Conservation (phyloP, 345 rosid genomes). For the Firmiana major region DNA sequence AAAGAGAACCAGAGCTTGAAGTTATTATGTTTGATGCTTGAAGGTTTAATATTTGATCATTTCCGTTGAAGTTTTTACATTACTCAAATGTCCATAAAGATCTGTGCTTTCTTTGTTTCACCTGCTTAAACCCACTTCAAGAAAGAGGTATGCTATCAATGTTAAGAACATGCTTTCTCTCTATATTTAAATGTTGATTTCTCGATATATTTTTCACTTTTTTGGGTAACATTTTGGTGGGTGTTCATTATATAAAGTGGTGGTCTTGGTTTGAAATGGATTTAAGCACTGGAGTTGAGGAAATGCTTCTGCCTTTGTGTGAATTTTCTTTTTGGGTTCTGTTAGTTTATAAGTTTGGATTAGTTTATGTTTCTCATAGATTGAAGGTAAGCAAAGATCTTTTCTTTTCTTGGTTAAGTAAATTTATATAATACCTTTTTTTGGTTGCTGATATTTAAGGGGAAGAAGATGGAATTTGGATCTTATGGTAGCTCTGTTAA, state of each 20-base stretch:
- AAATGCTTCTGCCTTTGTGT: background rate
- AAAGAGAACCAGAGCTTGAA: background rate
- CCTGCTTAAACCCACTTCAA: background rate
- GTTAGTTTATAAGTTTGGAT: background rate
- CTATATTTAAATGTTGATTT: background rate
- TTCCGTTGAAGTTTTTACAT: background rate
- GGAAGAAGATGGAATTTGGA: background rate
- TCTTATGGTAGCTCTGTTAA: background rate
- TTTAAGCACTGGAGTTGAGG: background rate
- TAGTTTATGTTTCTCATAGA: background rate
- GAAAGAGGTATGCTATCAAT: conserved; percentile 13
- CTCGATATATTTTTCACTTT: background rate
- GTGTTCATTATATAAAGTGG: background rate
- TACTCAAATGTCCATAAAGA: conserved; percentile 1
- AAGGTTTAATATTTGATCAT: background rate
- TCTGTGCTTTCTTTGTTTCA: conserved; percentile 10
- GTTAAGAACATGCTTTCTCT: background rate
- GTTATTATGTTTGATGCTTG: conserved; percentile 7
- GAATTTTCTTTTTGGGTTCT: background rate
- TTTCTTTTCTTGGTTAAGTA: background rate
- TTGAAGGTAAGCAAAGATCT: background rate
- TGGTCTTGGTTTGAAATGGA: background rate
- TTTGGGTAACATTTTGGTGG: background rate
- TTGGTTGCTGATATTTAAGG: background rate
- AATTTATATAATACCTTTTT: background rate